These are phyloP conservation scores for Phlebopus sp. DNA, from an alignment of 1,284 basidiomycete species.

Conservation along the genomic window DNA sequence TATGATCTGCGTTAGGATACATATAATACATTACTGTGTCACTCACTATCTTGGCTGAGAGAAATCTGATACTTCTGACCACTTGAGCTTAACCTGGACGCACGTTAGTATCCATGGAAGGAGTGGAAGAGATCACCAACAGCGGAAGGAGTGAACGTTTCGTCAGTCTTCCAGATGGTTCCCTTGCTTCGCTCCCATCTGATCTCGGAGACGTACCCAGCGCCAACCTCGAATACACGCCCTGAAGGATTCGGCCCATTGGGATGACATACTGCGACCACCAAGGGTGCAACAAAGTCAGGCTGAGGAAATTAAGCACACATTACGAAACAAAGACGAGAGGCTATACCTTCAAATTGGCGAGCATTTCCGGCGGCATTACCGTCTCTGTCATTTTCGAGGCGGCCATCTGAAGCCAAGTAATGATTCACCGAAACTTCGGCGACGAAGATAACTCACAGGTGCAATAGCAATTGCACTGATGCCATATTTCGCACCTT, in stretches of 20 bases:
- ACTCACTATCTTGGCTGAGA: slow-evolving; percentile 70
- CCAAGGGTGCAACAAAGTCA: slow-evolving; percentile 91
- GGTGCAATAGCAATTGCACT: slow-evolving; percentile 87
- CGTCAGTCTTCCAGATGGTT: slow-evolving; percentile 87
- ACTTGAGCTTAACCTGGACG: slow-evolving; percentile 71
- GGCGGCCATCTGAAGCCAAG: slow-evolving; percentile 70
- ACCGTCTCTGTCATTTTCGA: slow-evolving; percentile 93
- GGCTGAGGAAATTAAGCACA: slow-evolving; percentile 48
- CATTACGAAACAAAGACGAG: slow-evolving; percentile 1
- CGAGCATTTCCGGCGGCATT: slow-evolving; percentile 97
- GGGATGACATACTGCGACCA: slow-evolving; percentile 74
- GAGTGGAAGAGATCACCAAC: slow-evolving; percentile 41
- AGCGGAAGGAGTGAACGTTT: slow-evolving; percentile 91
- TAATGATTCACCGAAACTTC: neutral
- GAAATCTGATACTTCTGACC: slow-evolving; percentile 84
- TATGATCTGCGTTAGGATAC: slow-evolving; percentile 25
- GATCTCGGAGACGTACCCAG: slow-evolving; percentile 90
- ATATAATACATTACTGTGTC: neutral
- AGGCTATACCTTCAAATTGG: slow-evolving; percentile 70
- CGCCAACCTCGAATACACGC: slow-evolving; percentile 91
- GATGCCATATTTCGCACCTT: slow-evolving; percentile 94
- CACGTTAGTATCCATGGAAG: neutral
- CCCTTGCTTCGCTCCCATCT: slow-evolving; percentile 93
- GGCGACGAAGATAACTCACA: slow-evolving; percentile 42
- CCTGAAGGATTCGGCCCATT: slow-evolving; percentile 84